Conservation (phyloP, 805 yeast species). For the Spathaspora girioi region DNA sequence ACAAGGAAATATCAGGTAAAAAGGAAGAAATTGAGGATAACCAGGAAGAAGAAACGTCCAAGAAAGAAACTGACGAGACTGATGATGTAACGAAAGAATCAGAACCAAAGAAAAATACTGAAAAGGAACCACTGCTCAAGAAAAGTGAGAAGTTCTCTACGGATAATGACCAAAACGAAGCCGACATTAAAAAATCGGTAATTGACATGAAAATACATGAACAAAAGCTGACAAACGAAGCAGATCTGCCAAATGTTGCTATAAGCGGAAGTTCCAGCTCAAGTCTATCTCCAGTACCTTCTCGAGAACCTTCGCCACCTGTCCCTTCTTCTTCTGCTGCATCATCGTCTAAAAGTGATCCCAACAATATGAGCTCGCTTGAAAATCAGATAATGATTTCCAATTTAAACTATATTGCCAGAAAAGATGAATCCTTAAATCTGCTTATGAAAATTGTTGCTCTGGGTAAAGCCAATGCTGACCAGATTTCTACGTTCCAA, state of each 20-base stretch:
- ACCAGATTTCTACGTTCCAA: constrained; percentile 76
- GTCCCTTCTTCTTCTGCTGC: not conserved
- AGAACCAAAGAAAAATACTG: no score
- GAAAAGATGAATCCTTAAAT: constrained; percentile 62
- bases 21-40: constrained; percentile 4
- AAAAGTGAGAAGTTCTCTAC: no score
- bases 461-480: constrained; percentile 67
- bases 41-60: constrained; percentile 8
- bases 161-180: not conserved
- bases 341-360: constrained; percentile 8
- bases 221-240: not conserved
- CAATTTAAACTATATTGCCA: constrained; percentile 79
- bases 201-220: not conserved
- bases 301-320: not conserved
- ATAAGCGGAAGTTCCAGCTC: not conserved
- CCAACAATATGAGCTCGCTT: constrained; percentile 47
- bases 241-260: not conserved
- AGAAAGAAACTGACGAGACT: constrained; percentile 14
- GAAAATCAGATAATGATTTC: constrained; percentile 81
- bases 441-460: constrained; percentile 83
- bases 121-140: constrained; percentile 12
- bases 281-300: not conserved
- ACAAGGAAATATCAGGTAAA: constrained; percentile 5
- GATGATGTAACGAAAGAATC: no score
- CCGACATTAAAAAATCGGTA: not conserved